Evolutionary conservation across 2,329 filamentous ascomycete genomes (phyloP).

Genomic region (Leptographium lundbergii): DNA sequence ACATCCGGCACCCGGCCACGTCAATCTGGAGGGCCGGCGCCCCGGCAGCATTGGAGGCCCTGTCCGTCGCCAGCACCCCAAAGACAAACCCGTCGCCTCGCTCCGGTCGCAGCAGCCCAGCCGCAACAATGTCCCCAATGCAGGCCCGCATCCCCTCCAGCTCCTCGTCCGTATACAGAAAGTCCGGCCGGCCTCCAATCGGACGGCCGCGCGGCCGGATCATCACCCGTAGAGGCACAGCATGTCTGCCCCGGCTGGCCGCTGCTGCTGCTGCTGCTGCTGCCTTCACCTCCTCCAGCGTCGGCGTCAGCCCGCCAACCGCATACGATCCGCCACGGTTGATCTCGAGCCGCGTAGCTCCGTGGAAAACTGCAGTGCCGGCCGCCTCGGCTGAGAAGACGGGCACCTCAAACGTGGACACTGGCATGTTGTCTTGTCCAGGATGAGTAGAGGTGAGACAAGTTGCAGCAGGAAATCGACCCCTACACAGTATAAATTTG

Average conservation of each 20-base stretch:
- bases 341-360: slow-evolving; percentile 39
- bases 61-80: slow-evolving; percentile 25
- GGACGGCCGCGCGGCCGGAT: slow-evolving; percentile 36
- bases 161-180: slow-evolving; percentile 35
- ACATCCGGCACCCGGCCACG: slow-evolving; percentile 21
- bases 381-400: slow-evolving; percentile 35
- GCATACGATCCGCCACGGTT: slow-evolving; percentile 38
- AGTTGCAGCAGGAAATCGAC: too few relatives aligned
- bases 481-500: too few relatives aligned
- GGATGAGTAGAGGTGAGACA: too few relatives aligned
- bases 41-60: background rate
- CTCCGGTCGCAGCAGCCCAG: slow-evolving; percentile 22
- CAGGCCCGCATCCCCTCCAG: slow-evolving; percentile 27
- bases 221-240: slow-evolving; percentile 37
- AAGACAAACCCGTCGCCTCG: slow-evolving; percentile 46
- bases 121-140: slow-evolving; percentile 25
- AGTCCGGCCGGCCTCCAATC: slow-evolving; percentile 22
- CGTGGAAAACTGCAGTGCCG: slow-evolving; percentile 25
- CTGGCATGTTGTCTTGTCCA: too few relatives aligned
- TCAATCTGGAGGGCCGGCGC: slow-evolving; percentile 23
- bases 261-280: slow-evolving; percentile 13
- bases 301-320: slow-evolving; percentile 38
- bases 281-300: slow-evolving; percentile 23
- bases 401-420: slow-evolving; percentile 29
- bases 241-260: background rate